phyloP scores from a whole-genome alignment of 129 eudicot species.

The Oenanthe sinensis region DNA sequence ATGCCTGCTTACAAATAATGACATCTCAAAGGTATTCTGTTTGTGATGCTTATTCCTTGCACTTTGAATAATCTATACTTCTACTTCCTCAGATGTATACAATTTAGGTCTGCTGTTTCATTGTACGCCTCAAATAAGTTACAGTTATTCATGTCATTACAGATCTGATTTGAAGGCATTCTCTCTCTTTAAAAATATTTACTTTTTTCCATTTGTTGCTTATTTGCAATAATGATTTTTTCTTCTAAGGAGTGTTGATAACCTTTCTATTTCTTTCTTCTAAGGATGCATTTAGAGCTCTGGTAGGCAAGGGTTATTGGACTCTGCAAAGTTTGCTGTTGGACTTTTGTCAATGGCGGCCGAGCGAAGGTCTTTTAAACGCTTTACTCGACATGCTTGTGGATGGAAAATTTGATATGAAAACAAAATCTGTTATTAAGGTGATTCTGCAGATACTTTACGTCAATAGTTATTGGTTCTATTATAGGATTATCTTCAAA shows the following conservation, averaged over 20 bases:
- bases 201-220: background rate
- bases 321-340: constrained; percentile 77
- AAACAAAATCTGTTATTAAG: constrained; percentile 55
- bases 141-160: background rate
- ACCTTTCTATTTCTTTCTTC: background rate
- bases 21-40: constrained; percentile 67
- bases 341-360: constrained; percentile 73
- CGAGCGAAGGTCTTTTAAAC: constrained; percentile 66
- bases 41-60: constrained; percentile 12
- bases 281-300: constrained; percentile 82
- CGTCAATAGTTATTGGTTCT: background rate
- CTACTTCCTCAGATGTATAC: background rate
- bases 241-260: background rate
- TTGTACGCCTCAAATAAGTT: background rate
- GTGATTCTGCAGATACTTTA: constrained; percentile 24
- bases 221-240: background rate
- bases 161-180: background rate
- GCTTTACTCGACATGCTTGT: constrained; percentile 92
- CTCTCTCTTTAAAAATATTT: background rate
- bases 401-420: constrained; percentile 88
- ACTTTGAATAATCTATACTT: background rate
- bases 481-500: background rate
- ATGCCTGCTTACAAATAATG: constrained; percentile 65
- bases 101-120: background rate
- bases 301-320: constrained; percentile 87